A percentile compares a stretch with the other conserved stretches of the same genome.
Evolutionary conservation across 2,329 filamentous ascomycete genomes (phyloP).

Genomic region (Seiridium unicorne): DNA sequence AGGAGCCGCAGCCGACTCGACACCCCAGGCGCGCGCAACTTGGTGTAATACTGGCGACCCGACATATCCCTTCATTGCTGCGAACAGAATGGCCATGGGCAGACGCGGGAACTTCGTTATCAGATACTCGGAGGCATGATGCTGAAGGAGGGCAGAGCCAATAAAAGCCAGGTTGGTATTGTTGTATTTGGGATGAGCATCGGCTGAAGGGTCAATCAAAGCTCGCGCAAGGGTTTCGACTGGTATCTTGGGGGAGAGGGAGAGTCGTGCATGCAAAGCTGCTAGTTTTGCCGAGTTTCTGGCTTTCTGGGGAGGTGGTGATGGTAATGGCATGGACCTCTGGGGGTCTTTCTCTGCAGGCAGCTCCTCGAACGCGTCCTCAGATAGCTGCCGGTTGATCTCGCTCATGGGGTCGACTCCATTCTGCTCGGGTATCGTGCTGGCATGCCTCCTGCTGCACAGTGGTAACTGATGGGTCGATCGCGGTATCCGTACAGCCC

Average conservation of each 20-base stretch:
- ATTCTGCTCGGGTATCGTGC: slow-evolving; percentile 4
- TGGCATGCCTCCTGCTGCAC: slow-evolving; percentile 10
- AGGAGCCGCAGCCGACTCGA: slow-evolving; percentile 82
- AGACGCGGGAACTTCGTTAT: slow-evolving; percentile 87
- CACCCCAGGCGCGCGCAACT: slow-evolving; percentile 84
- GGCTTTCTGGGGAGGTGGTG: slow-evolving; percentile 68
- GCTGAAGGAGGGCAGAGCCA: slow-evolving; percentile 79
- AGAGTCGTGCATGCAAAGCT: slow-evolving; percentile 86
- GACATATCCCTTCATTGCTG: slow-evolving; percentile 80
- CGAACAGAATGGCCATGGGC: slow-evolving; percentile 83
- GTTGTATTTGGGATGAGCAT: slow-evolving; percentile 78
- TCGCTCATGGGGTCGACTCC: not conserved
- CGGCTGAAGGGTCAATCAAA: slow-evolving; percentile 82
- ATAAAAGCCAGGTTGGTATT: slow-evolving; percentile 81
- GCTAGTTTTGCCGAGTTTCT: slow-evolving; percentile 81
- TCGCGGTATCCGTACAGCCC: slow-evolving; percentile 16
- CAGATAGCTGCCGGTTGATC: not conserved
- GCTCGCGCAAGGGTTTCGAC: slow-evolving; percentile 82
- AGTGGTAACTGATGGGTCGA: slow-evolving; percentile 5
- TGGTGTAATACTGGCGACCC: slow-evolving; percentile 72
- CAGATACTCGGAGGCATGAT: slow-evolving; percentile 86
- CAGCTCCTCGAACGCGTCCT: not conserved
- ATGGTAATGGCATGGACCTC: slow-evolving; percentile 52
- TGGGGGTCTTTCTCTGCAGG: not conserved
- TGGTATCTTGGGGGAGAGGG: slow-evolving; percentile 77